Conservation (phyloP, 495 filamentous ascomycete species). For the Lichenothelia convexa region DNA sequence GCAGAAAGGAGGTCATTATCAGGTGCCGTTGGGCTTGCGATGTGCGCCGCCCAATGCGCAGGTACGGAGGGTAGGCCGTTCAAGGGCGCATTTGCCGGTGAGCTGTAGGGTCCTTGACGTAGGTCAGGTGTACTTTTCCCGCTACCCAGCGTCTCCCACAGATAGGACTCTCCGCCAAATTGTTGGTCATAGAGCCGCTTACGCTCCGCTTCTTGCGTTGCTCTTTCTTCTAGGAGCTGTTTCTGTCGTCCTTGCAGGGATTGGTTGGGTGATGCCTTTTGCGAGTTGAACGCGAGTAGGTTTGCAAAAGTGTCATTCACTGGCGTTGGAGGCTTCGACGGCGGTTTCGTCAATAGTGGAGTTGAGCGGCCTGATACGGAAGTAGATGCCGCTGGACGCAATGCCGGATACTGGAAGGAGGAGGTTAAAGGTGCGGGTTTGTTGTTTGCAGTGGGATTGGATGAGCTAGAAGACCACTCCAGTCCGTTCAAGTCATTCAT, state of each 20-base stretch:
- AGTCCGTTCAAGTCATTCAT: background rate
- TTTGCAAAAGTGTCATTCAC: slow-evolving; percentile 76
- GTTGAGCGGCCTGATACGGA: slow-evolving; percentile 45
- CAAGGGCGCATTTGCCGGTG: slow-evolving; percentile 10
- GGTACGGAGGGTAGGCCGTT: slow-evolving; percentile 20
- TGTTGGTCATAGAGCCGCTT: slow-evolving; percentile 49
- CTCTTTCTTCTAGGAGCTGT: slow-evolving; percentile 57
- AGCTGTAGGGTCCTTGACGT: slow-evolving; percentile 1
- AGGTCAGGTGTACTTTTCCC: slow-evolving; percentile 27
- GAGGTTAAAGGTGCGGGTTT: background rate
- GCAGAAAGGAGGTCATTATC: slow-evolving; percentile 46
- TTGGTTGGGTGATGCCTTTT: slow-evolving; percentile 46
- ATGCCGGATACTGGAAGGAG: background rate
- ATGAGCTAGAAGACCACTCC: slow-evolving; percentile 1
- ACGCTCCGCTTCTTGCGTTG: slow-evolving; percentile 54
- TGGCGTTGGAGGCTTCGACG: slow-evolving; percentile 40
- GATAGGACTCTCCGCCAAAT: slow-evolving; percentile 46
- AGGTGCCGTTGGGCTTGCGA: too few relatives aligned
- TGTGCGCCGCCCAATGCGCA: slow-evolving; percentile 7
- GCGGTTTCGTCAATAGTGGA: slow-evolving; percentile 33
- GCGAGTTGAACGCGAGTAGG: slow-evolving; percentile 55
- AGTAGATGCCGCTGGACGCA: slow-evolving; percentile 9
- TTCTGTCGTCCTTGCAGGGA: slow-evolving; percentile 75
- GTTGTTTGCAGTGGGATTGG: background rate
- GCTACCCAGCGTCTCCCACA: slow-evolving; percentile 52